Percentiles rank a stretch among this genome's conserved stretches.
These are phyloP conservation scores for Jaapia argillacea DNA, from an alignment of 768 basidiomycete genomes.

Conservation along the genomic window DNA sequence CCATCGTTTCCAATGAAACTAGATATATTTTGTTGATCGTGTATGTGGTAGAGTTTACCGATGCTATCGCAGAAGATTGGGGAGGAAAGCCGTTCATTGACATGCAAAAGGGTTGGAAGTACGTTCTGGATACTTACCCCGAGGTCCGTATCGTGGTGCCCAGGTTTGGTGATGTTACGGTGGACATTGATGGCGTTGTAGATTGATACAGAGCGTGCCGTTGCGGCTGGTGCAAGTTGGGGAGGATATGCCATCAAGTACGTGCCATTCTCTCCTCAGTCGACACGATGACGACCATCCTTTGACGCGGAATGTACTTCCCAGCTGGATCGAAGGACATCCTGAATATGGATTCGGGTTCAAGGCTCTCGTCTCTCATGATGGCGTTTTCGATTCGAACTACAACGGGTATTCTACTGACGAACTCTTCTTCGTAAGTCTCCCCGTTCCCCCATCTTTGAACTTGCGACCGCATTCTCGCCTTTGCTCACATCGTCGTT, in stretches of 20 bases:
- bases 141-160: conserved; percentile 34
- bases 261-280: conserved; percentile 8
- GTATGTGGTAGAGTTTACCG: conserved; percentile 51
- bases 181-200: conserved; percentile 15
- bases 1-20: neutral
- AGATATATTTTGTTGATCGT: neutral
- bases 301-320: too few species aligned
- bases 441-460: neutral
- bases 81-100: conserved; percentile 82
- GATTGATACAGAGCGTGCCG: conserved; percentile 62
- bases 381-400: conserved; percentile 77
- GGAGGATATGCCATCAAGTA: conserved; percentile 89
- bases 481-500: neutral
- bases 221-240: conserved; percentile 76
- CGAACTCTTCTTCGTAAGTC: conserved; percentile 79
- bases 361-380: conserved; percentile 88
- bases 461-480: neutral
- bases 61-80: conserved; percentile 74
- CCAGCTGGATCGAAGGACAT: conserved; percentile 92
- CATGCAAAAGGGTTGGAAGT: conserved; percentile 64
- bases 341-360: conserved; percentile 82
- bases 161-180: neutral
- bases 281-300: neutral
- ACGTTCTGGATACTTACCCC: conserved; percentile 54
- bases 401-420: conserved; percentile 88